Base-by-base conservation (phyloP, 1,284 basidiomycete genomes). In the Cutaneotrichosporon mucoides region DNA sequence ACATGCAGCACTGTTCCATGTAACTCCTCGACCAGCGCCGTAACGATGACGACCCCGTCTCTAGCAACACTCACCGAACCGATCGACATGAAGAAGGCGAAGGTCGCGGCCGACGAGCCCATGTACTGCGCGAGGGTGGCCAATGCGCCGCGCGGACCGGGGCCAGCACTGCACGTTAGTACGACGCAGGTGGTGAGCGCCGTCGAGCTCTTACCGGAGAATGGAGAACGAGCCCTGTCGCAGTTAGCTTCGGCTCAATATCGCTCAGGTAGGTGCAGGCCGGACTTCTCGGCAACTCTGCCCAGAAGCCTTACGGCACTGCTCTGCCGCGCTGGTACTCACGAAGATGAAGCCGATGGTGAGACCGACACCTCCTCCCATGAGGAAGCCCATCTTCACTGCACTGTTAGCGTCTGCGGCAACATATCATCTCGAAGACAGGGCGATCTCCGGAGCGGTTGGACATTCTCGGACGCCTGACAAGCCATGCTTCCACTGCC, bases 311-410 rank as follows among this genome's bases (percentile, higher is more conserved):
- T 24, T 24, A 24, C 24, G 24, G 24, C 24, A 2, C 24, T 24
- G 24, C 24, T 24, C 24, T 24, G 24, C 24, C 2, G 24, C n/a
- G n/a, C 6, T 8, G n/a, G 10, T 1, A 53, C 60, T 56, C 43
- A 62, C 92, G 72, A 96, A 96, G 65, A 96, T 87, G 80, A 96
- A 95, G n/a, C 92, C 92, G 71, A 95, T 94, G 41, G 92, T 94
- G 52, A 94, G 82, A 36, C 92, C 92, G 59, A 95, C 92, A 66
- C 90, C 90, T 73, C 75, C 73, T 64, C 91, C 91, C 90, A 93
- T 93, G 61, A 92, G 79, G 51, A 89, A 90, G 69, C 91, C 91
- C 91, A 94, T 94, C 80, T 90, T 92, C 72, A 79, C 77, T 79
- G 63, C 24, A 24, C 24, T 24, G 24, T 24, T 24, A 24, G 24